Evolutionary conservation across 1,284 basidiomycete species (phyloP), one percentile per base, ranked within the genome.

Genomic region (Ganoderma multipileum): DNA sequence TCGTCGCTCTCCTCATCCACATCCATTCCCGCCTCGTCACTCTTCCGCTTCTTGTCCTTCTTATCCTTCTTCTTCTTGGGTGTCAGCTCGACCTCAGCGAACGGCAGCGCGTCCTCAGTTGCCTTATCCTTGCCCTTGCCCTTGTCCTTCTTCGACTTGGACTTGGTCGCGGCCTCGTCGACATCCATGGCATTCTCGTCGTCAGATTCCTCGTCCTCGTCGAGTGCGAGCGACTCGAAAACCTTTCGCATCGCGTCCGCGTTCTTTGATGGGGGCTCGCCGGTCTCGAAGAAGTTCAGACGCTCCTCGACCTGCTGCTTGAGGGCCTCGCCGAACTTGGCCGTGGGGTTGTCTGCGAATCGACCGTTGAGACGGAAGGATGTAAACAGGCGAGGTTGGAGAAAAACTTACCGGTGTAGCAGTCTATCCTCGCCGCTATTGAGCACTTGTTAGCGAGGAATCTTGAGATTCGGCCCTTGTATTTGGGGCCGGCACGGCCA

Each of bases 371-470:
- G 33, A 36, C 12, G 36, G 16, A 9, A 9, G 28, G 12, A 39
- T 28, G 23, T 33, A 8, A 6, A n/a, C 57, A 26, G n/a, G 3
- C 4, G 6, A 23, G 9, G 44, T 14, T 26, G 52, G 41, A 39
- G 38, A 39, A 11, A 11, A 8, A 78, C 85, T 63, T 76, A 93
- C 95, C 95, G 5, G 93, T 88, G 81, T 96, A 99, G 83, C 98
- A 99, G 82, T 99, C 98, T 83, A 99, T 99, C 70, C 98, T 87
- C 60, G 95, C 94, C 8, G 98, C 98, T 77, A 99, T 99, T 67
- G 96, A 97, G 81, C 96, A 98, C 84, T 99, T 99, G 89, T 99
- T 99, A 62, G 97, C 98, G 42, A 99, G 87, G 89, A 98, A 98
- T 52, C 97, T 92, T 14, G 96, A 98, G 81, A 99, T 99, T 70